Percentiles rank a stretch among this genome's conserved stretches.
Conservation (phyloP, 306 rosid genomes). For the Ceratonia siliqua region DNA sequence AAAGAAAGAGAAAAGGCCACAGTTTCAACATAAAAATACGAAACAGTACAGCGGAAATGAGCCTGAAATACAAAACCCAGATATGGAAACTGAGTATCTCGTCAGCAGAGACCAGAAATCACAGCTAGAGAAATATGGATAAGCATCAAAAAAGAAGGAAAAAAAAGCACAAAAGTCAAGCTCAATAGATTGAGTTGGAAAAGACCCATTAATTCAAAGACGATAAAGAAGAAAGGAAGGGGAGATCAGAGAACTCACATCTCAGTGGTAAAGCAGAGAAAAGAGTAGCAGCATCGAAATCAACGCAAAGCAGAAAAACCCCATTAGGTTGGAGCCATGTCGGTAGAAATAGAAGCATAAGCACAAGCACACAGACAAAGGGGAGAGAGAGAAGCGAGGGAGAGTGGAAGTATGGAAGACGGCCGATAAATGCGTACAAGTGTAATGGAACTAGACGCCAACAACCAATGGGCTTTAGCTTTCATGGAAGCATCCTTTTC, state of each 20-base stretch:
- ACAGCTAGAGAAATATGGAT: background rate
- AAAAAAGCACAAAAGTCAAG: conserved; percentile 26
- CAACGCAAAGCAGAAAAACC: conserved; percentile 43
- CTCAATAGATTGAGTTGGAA: conserved; percentile 31
- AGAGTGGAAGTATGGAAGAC: background rate
- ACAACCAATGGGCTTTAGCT: conserved; percentile 32
- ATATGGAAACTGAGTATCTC: conserved; percentile 25
- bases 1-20: conserved; percentile 37
- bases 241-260: conserved; percentile 33
- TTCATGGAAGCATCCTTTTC: conserved; percentile 42
- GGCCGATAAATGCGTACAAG: conserved; percentile 30
- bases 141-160: background rate
- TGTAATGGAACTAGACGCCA: conserved; percentile 37
- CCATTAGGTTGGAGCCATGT: conserved; percentile 70
- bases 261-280: conserved; percentile 17
- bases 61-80: conserved; percentile 27
- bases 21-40: conserved; percentile 25
- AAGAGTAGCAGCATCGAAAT: conserved; percentile 37
- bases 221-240: conserved; percentile 15
- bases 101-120: conserved; percentile 12
- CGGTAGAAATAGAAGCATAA: conserved; percentile 45
- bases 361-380: background rate
- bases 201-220: conserved; percentile 30
- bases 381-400: conserved; percentile 11
- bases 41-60: conserved; percentile 14